Base-by-base conservation (phyloP, 2,329 filamentous ascomycete species). In the Didymella lethalis region DNA sequence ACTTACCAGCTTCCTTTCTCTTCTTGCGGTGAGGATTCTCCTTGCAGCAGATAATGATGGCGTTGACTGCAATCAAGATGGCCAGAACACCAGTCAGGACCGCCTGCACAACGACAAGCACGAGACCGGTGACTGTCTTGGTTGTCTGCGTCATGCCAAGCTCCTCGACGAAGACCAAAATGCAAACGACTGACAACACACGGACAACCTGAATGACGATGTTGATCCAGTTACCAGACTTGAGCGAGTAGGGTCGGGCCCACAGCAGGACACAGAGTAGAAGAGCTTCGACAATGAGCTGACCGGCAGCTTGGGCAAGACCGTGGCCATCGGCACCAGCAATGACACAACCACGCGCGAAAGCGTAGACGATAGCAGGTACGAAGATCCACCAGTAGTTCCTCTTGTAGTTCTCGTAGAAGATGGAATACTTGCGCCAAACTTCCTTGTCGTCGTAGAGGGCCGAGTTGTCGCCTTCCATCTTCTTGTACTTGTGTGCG, bases 351-450 rank as follows among this genome's bases (percentile, higher is more conserved):
- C 94, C 93, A 80, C 95, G 95, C 74, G 88, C 89, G 73, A 97
- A 93, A 82, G 93, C 90, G 82, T 98, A 98, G 64, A 93, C 61
- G 71, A 98, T 97, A 61, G 86, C 83, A 0, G 95, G 95, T 14
- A 98, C 85, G 74, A 99, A 98, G 25, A 97, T 80, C 94, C 94
- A 98, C 95, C 95, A 99, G 82, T 94, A 97, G 68, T 89, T 87
- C 78, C 91, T 92, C 81, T 92, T 93, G 84, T 97, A 98, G 68
- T 89, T 90, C 72, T 98, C 95, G 82, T 99, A 99, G 81, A 99
- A 98, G 62, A 97, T 84, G 71, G 91, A 95, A 84, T 99, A 99
- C 81, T 95, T 96, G 76, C 92, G 85, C 93, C 95, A 97, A 40
- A 90, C 88, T 58, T 90, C 86, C 82, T 95, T 96, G 79, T 98